Base-by-base conservation (phyloP, 208 protist genomes). In the Acanthamoeba castellanii region DNA sequence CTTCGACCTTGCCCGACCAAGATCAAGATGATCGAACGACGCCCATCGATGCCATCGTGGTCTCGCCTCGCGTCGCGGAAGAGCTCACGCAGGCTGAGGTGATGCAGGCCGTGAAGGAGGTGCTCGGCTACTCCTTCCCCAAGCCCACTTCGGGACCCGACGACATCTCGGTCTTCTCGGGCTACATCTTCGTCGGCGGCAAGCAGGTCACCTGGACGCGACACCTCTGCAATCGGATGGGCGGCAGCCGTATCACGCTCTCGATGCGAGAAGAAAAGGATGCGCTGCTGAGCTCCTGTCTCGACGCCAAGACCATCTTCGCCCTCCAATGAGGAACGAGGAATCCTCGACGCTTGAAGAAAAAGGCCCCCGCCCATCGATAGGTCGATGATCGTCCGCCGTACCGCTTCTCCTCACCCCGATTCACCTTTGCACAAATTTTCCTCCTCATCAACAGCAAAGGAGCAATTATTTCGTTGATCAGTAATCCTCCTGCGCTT, bases 141-240 rank as follows among this genome's bases (percentile, higher is more conserved):
- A 66, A 78, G 32, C 70, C 70, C 27, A 27, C 66, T n/a, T 78
- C 70, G 30, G 70, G 37, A n/a, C 32, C n/a, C 7, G 70, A 78
- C 16, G 70, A 34, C 66, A 72, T 45, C 70, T 78, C 70, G 14
- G n/a, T 78, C 37, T 78, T 78, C 70, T 78, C 70, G 30, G 70
- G 70, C 70, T 78, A 47, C 70, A 45, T 78, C 70, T 78, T 45
- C 70, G 70, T 78, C 70, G 37, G 37, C 37, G 70, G 70, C 20
- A 45, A 45, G 30, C 70, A 78, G 30, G 8, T 78, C 22, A 42
- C 70, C n/a, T 78, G 70, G 70, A 42, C 70, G 30, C 70, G 70
- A 78, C n/a, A 78, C 70, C 14, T 66, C 59, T 66, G 59, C 59
- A 66, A 66, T 18, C 59, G 59, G 20, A n/a, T 66, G 30, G 70